Conservation (phyloP, 2,329 filamentous ascomycete genomes). For the Ophiocordyceps camponoti-leonardi region DNA sequence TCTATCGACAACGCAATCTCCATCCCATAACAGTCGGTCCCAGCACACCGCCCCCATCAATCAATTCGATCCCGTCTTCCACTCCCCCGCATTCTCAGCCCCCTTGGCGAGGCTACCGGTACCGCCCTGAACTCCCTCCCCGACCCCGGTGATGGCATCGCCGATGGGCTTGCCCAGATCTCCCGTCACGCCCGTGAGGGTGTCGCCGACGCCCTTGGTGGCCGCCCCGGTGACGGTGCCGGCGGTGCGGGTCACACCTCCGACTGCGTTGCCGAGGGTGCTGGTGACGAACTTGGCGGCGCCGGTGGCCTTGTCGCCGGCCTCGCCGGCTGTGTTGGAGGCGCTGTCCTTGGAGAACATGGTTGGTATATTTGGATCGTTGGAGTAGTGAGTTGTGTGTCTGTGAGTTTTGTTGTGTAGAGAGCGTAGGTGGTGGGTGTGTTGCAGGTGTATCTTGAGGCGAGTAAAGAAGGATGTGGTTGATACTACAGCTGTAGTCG, state of each 20-base stretch:
- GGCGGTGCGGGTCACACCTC: slow-evolving; percentile 21
- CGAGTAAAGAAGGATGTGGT: background rate
- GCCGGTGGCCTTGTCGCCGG: slow-evolving; percentile 14
- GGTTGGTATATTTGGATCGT: background rate
- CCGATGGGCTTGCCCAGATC: slow-evolving; percentile 36
- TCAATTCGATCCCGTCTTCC: slow-evolving; percentile 18
- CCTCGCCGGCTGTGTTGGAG: slow-evolving; percentile 7
- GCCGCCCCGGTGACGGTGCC: slow-evolving; percentile 30
- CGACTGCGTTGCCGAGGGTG: slow-evolving; percentile 22
- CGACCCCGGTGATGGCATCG: slow-evolving; percentile 33
- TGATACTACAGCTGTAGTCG: too few relatives aligned
- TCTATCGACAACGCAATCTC: background rate
- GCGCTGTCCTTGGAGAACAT: slow-evolving; percentile 3
- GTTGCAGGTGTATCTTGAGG: background rate
- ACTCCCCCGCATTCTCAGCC: slow-evolving; percentile 39
- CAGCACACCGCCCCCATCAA: background rate
- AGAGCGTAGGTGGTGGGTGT: too few relatives aligned
- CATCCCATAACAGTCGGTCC: too few relatives aligned
- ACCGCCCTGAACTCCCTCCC: slow-evolving; percentile 35
- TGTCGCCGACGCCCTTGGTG: slow-evolving; percentile 38
- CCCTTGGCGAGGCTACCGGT: slow-evolving; percentile 30
- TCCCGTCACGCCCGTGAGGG: slow-evolving; percentile 34
- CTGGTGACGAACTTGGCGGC: slow-evolving; percentile 21
- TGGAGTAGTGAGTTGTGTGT: background rate
- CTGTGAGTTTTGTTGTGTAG: too few relatives aligned